Base-by-base conservation (phyloP, 139 green algal species). In the Chlorella sp. region DNA sequence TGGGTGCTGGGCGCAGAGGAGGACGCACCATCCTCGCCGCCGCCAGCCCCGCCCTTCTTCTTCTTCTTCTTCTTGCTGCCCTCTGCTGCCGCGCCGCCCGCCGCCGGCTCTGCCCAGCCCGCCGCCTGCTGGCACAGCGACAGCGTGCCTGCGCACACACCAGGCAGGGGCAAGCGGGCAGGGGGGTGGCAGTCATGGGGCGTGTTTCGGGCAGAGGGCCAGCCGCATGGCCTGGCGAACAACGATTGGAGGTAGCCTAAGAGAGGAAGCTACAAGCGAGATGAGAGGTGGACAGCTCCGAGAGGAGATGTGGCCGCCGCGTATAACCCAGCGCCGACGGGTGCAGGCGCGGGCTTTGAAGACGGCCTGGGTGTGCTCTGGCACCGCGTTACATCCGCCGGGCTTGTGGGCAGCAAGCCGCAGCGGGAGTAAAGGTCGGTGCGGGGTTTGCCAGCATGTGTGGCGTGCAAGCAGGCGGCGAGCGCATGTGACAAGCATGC, bases 1-100 rank as follows among this genome's bases (percentile, higher is more conserved):
- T 81, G 32, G 6, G 30, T 17, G 56, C 55, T 81, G 23, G 74
- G 41, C 4, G 70, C 70, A 2, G 70, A 28, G 26, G 56, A 44
- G 69, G 36, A 25, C 12, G 78, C 30, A 57, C 38, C 17, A 36
- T 63, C 21, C 32, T 39, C 74, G 30, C n/a, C 74, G 74, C 74
- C 74, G 51, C 63, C 83, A 25, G 32, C 70, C 18, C 51, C 86
- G 38, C 85, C 74, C 62, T 78, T 83, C 20, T 76, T 86, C 70
- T 84, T 92, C 84, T 60, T 78, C 41, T 94, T 93, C 82, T 94
- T 91, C 71, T 92, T 93, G 74, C 87, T 83, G n/a, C 89, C 90
- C 1, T 64, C 85, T 25, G 21, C 63, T 4, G 64, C 82, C 7
- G 56, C 51, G 51, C 51, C 51, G 51, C 51, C 51, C 3, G 51